Evolutionary conservation across 345 rosid genomes (phyloP), one percentile per base, ranked within the genome.

Genomic region (Aquilaria yunnanensis): DNA sequence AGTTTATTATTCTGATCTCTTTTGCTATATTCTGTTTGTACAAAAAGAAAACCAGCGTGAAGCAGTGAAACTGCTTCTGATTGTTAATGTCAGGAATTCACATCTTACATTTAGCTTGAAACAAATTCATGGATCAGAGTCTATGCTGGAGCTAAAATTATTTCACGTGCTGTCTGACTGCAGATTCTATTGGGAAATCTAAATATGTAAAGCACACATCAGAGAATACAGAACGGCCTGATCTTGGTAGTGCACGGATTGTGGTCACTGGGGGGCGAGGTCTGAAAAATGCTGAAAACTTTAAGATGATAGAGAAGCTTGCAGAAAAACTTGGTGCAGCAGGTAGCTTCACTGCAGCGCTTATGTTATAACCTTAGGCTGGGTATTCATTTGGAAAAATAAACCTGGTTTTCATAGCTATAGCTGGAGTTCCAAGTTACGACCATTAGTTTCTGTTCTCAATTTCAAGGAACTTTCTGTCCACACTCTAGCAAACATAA

Each of bases 311-410:
- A 11, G 96, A 94, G 72, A 88, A 94, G 80, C 93, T 94, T 69
- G 99, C 99, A 30, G 92, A 85, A 64, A 94, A 94, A 79, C 90
- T 94, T 31, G 90, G 97, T 59, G 99, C 96, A 64, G 97, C 99
- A 72, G 97, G 99, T 94, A 69, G 14, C 56, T 47, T 66, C 59
- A 2, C 43, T 51, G 54, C 54, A 51, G 54, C 29, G 55, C 57
- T 50, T 56, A 16, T 6, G 9, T 31, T 16, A 47, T 31, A 51
- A 48, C 14, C n/a, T 59, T 53, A 9, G 43, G 43, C 43, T 37
- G 5, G 43, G 43, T 5, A 37, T 37, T 37, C 1, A 9, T 37
- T 5, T 37, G 43, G 5, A 37, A 37, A 37, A 37, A 5, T 37
- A 9, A 9, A 37, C 7, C 43, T 37, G 43, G 2, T 51, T 23